phyloP scores from a whole-genome alignment of 208 protist genomes.

The Naegleria lovaniensis region DNA sequence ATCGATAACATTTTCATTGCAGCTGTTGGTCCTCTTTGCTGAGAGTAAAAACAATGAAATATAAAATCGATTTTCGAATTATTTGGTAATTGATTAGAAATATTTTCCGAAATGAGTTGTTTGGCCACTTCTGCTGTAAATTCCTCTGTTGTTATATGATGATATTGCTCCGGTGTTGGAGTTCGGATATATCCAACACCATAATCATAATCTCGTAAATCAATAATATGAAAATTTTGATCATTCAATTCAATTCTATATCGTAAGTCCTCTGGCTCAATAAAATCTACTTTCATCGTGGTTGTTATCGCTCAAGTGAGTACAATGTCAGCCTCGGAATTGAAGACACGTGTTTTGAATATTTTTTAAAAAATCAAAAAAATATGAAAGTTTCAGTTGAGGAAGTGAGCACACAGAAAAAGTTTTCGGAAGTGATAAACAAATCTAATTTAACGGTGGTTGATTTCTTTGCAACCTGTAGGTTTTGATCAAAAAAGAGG shows the following conservation, averaged over 20 bases:
- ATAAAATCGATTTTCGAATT: not conserved
- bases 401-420: not conserved
- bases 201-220: not conserved
- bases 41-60: not conserved
- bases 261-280: not conserved
- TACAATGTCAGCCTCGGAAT: not conserved
- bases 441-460: not conserved
- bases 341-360: not conserved
- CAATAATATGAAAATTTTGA: not conserved
- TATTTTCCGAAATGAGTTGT: not conserved
- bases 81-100: not conserved
- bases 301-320: too few relatives aligned
- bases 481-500: not conserved
- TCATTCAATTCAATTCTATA: not conserved
- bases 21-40: not conserved
- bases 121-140: not conserved
- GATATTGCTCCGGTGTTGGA: not conserved
- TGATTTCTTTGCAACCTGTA: not conserved
- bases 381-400: not conserved
- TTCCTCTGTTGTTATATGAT: not conserved
- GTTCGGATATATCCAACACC: not conserved
- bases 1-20: not conserved
- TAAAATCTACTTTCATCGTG: not conserved
- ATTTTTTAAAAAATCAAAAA: not conserved
- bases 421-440: not conserved